Percentiles rank a stretch among this genome's conserved stretches.
Evolutionary conservation across 2,329 filamentous ascomycete species (phyloP).

Genomic region (Ophiostoma pallidulum): DNA sequence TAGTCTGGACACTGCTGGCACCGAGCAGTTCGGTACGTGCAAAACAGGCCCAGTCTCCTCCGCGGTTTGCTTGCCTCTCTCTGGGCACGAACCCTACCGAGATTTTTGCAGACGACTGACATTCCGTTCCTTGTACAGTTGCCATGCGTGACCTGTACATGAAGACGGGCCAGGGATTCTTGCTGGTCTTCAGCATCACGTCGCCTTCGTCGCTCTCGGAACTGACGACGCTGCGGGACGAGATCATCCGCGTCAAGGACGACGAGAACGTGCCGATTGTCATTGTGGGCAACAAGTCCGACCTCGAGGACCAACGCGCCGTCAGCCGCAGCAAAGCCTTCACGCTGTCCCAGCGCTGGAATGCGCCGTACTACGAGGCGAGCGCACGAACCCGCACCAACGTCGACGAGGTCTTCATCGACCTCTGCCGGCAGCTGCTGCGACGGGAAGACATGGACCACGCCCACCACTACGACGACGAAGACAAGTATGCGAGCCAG

Average conservation of each 20-base stretch:
- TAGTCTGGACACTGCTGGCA: slow-evolving; percentile 80
- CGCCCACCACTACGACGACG: slow-evolving; percentile 27
- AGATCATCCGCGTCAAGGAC: slow-evolving; percentile 86
- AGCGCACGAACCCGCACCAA: slow-evolving; percentile 76
- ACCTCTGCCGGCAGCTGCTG: slow-evolving; percentile 76
- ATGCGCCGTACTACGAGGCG: slow-evolving; percentile 83
- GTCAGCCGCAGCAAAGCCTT: slow-evolving; percentile 74
- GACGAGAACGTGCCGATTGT: slow-evolving; percentile 79
- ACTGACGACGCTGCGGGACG: slow-evolving; percentile 70
- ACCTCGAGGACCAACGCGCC: slow-evolving; percentile 75
- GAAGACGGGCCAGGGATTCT: slow-evolving; percentile 86
- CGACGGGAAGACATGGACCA: slow-evolving; percentile 53
- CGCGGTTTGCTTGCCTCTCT: too few species aligned
- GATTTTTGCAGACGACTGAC: too few species aligned
- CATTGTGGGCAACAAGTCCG: slow-evolving; percentile 85
- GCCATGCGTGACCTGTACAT: slow-evolving; percentile 77
- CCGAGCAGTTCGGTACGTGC: slow-evolving; percentile 82
- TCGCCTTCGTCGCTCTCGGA: slow-evolving; percentile 76
- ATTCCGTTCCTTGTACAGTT: slow-evolving; percentile 33
- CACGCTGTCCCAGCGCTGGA: slow-evolving; percentile 77
- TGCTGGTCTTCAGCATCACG: slow-evolving; percentile 87
- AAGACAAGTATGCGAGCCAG: slow-evolving; percentile 33
- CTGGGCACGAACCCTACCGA: too few species aligned
- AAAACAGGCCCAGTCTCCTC: too few species aligned
- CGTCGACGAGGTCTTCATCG: slow-evolving; percentile 82